Evolutionary conservation across 2,329 filamentous ascomycete species (phyloP), one percentile per base, ranked within the genome.

Genomic region (Pestalotiopsis sp.): DNA sequence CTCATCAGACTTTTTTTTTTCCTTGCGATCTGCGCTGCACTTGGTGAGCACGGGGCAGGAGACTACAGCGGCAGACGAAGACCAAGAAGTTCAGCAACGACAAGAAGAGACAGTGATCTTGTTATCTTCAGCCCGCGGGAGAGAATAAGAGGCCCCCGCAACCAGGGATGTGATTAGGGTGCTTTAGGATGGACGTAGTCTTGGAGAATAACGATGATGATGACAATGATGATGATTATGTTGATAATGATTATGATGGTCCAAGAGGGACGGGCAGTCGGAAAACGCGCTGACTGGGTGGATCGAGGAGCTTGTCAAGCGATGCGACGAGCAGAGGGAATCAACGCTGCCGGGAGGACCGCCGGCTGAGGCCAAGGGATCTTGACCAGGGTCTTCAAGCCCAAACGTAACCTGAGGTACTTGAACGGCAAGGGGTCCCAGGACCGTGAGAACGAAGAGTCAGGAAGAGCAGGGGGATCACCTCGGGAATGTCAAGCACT

Each of bases 371-470:
- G 45, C 62, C 65, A 60, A 58, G 67, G 63, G 45, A 67, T 59
- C 58, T 59, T 61, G 70, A 68, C 68, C 68, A 68, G 72, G 72
- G 71, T 68, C 68, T 67, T 66, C 68, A 72, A 73, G 72, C 72
- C 72, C 70, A 75, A 72, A 72, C 70, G 70, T 70, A 69, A 69
- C 70, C 64, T 66, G 64, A 66, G 64, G 64, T 66, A 66, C 64
- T 66, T 66, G 27, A 41, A 27, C 52, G 31, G 56, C 52, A 56
- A 36, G 63, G 63, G 63, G 27, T 12, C 20, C 9, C 31, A 62
- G 20, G 27, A 39, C 27, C 27, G 59, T 39, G 59, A 62, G 27
- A 39, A 59, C 14, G 31, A 36, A 62, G 31, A 62, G 59, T 62
- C 59, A 62, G 27, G 59, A 62, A 62, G 59, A 20, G 31, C 59